Conservation (phyloP, 768 basidiomycete genomes). For the Tricholoma hemisulphureum region DNA sequence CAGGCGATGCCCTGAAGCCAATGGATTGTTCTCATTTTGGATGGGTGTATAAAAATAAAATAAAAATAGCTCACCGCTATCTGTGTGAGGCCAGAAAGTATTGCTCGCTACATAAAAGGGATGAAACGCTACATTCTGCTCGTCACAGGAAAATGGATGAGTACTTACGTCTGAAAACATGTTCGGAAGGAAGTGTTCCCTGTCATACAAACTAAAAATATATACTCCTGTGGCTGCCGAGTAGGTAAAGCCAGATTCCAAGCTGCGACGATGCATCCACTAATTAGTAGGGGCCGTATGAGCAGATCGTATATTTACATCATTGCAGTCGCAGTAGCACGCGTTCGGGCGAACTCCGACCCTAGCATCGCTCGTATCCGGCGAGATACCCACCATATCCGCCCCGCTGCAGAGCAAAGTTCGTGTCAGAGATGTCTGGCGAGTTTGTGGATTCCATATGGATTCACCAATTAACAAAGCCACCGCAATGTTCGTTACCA, state of each 20-base stretch:
- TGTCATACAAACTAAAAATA: not conserved
- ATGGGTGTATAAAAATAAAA: too few species aligned
- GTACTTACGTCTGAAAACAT: not conserved
- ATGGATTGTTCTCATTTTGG: not conserved
- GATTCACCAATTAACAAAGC: not conserved
- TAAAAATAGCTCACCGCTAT: not conserved
- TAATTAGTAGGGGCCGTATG: not conserved
- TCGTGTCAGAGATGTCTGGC: not conserved
- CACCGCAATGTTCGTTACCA: not conserved
- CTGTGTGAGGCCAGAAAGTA: not conserved
- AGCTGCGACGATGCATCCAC: not conserved
- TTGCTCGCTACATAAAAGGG: not conserved
- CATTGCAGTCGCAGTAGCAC: not conserved
- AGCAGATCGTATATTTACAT: not conserved
- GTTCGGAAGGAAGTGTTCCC: not conserved
- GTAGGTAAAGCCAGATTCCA: not conserved
- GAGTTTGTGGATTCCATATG: not conserved
- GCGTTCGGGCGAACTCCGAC: not conserved
- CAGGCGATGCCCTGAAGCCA: not conserved
- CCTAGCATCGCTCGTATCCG: not conserved
- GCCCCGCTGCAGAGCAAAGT: not conserved
- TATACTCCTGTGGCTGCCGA: not conserved
- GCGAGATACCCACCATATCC: not conserved
- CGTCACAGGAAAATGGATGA: not conserved
- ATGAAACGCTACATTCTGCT: not conserved